phyloP scores from a whole-genome alignment of 805 yeast genomes.

The Ogataea ramenticola region DNA sequence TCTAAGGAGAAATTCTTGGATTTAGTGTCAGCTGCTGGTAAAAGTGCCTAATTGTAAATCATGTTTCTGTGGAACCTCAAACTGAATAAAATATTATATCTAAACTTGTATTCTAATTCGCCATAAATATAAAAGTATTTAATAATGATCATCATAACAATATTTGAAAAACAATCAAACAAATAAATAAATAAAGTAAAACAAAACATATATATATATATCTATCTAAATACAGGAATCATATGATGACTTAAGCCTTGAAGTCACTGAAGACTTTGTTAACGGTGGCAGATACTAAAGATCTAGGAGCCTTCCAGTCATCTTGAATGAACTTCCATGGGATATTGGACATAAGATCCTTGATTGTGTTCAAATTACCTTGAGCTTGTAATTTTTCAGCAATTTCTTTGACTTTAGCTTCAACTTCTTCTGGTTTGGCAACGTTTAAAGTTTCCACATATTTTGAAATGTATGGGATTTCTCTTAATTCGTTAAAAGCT shows the following conservation, averaged over 20 bases:
- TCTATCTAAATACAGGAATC: not conserved
- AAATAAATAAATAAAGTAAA: too few species aligned
- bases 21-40: conserved; percentile 74
- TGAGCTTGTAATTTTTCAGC: conserved; percentile 19
- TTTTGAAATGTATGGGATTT: conserved; percentile 26
- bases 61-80: too few species aligned
- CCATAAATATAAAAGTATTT: too few species aligned
- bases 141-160: too few species aligned
- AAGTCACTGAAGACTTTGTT: conserved; percentile 15
- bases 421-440: conserved; percentile 28
- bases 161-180: too few species aligned
- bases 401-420: conserved; percentile 22
- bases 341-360: conserved; percentile 22
- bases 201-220: too few species aligned
- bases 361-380: conserved; percentile 16
- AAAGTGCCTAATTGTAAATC: conserved; percentile 10
- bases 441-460: conserved; percentile 30
- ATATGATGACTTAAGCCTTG: conserved; percentile 3
- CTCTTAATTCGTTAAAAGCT: conserved; percentile 31
- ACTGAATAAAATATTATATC: too few species aligned
- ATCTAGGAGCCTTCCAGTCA: conserved; percentile 31
- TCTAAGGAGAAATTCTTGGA: conserved; percentile 88
- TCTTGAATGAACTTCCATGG: conserved; percentile 27
- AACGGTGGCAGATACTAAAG: conserved; percentile 21
- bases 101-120: too few species aligned